These are phyloP conservation scores for Apostasia shenzhenica DNA, from an alignment of 106 monocot species.

Conservation along the genomic window DNA sequence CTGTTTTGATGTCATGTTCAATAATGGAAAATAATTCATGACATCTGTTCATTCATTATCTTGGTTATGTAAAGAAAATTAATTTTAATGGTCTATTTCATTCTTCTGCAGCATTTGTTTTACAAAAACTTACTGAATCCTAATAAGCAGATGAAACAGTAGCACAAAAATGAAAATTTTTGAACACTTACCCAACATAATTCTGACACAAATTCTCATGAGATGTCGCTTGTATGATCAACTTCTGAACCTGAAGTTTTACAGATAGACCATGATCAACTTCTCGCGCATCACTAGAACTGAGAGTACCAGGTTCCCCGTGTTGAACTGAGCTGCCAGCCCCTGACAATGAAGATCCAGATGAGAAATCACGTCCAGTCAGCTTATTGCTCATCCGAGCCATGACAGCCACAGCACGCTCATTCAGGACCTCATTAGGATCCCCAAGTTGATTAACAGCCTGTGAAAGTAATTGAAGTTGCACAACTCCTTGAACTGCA, in stretches of 20 bases:
- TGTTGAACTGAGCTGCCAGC: slow-evolving; percentile 29
- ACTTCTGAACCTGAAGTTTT: slow-evolving; percentile 74
- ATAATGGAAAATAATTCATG: not conserved
- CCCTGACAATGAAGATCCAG: slow-evolving; percentile 39
- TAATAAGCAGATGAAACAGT: not conserved
- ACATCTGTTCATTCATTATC: not conserved
- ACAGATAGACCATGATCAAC: slow-evolving; percentile 73
- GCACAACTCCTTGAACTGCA: not conserved
- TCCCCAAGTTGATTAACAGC: slow-evolving; percentile 93
- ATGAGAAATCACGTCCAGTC: slow-evolving; percentile 75
- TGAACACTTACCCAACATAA: slow-evolving; percentile 70
- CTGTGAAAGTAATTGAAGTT: slow-evolving; percentile 19
- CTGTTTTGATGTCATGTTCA: too few species aligned
- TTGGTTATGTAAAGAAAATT: not conserved
- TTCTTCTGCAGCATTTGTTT: not conserved
- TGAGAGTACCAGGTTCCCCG: slow-evolving; percentile 25
- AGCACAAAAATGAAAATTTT: not conserved
- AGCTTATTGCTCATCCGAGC: slow-evolving; percentile 92
- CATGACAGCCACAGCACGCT: slow-evolving; percentile 85
- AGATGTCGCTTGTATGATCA: slow-evolving; percentile 75
- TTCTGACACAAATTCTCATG: slow-evolving; percentile 93
- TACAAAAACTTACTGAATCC: not conserved
- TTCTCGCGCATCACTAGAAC: slow-evolving; percentile 52
- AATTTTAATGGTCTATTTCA: not conserved
- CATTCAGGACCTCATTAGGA: slow-evolving; percentile 91